phyloP scores from a whole-genome alignment of 108 stramenopile genomes.

The Stephanodiscus triporus region DNA sequence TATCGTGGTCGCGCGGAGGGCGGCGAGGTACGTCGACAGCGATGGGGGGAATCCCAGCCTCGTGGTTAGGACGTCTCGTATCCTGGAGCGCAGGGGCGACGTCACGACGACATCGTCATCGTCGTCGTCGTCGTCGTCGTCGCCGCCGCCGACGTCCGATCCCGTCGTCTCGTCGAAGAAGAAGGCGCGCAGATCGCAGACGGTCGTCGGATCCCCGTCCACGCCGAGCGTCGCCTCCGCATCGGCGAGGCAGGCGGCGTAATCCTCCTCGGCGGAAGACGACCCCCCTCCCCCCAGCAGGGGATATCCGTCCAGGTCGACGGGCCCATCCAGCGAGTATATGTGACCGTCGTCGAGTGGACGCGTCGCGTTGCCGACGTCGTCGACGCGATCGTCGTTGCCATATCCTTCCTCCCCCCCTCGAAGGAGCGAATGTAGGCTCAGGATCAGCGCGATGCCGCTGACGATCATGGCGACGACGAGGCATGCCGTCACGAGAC shows the following conservation, averaged over 20 bases:
- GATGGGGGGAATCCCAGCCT: conserved; percentile 13
- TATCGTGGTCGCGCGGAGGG: conserved; percentile 30
- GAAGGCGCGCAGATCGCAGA: conserved; percentile 27
- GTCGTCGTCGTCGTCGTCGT: background rate
- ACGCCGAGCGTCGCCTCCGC: conserved; percentile 14
- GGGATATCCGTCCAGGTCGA: conserved; percentile 41
- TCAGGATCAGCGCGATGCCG: conserved; percentile 25
- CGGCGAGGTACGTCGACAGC: conserved; percentile 25
- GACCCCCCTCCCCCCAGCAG: background rate
- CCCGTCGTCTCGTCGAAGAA: conserved; percentile 20
- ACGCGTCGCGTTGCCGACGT: background rate
- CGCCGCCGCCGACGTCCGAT: background rate
- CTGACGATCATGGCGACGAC: conserved; percentile 28
- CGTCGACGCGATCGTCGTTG: background rate
- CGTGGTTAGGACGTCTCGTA: conserved; percentile 13
- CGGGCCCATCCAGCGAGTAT: conserved; percentile 44
- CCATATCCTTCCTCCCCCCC: background rate
- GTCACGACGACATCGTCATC: background rate
- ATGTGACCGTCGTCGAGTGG: conserved; percentile 37
- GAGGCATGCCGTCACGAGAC: conserved; percentile 13
- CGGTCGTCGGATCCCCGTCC: conserved; percentile 27
- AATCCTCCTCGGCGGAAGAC: conserved; percentile 34
- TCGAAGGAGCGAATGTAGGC: conserved; percentile 9
- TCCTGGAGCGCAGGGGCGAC: conserved; percentile 18
- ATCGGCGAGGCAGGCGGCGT: conserved; percentile 31